Evolutionary conservation across 2,329 filamentous ascomycete species (phyloP), one percentile per base, ranked within the genome.

Genomic region (Paracoccidioides lutzii): DNA sequence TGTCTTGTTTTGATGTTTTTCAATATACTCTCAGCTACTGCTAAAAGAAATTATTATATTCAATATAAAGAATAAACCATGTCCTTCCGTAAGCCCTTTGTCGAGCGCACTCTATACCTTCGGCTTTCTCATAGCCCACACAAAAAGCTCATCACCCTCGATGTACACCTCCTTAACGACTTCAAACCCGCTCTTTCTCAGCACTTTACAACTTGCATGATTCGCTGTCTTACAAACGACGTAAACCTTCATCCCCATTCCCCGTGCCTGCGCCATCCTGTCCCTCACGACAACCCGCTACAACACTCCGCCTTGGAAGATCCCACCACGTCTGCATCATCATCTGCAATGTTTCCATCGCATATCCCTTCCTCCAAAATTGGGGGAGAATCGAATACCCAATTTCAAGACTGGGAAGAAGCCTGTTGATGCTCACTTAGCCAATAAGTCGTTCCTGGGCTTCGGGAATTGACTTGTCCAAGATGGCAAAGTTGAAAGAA

Each of bases 321-420:
- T 54, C 49, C 63, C 65, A 67, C 65, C 65, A 67, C 53, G 60
- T 54, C 42, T 60, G 60, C 30, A 65, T 41, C 51, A 66, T 33
- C 52, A 62, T 44, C 3, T 53, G 48, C 43, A 67, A 49, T 9
- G 64, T 61, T 32, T 67, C 65, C 2, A 64, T 67, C 7, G 64
- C 64, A 28, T 59, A 63, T n/a, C 64, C 65, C 22, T 62, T 65
- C 0, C 61, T 60, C 65, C 65, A 67, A 9, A 43, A 45, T 38
- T 61, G 59, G 0, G 63, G 65, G 43, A 60, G 59, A 9, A 66
- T 37, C 4, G 61, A 61, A 28, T 65, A 66, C 14, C 65, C 64
- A 14, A 66, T 62, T 28, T 66, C 63, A 1, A 63, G 59, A 49
- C 56, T 60, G 0, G 63, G 63, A 4, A 55, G 45, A 7, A 62